These are phyloP conservation scores for Lepidium africanum DNA, from an alignment of 345 rosid genomes.

Conservation along the genomic window DNA sequence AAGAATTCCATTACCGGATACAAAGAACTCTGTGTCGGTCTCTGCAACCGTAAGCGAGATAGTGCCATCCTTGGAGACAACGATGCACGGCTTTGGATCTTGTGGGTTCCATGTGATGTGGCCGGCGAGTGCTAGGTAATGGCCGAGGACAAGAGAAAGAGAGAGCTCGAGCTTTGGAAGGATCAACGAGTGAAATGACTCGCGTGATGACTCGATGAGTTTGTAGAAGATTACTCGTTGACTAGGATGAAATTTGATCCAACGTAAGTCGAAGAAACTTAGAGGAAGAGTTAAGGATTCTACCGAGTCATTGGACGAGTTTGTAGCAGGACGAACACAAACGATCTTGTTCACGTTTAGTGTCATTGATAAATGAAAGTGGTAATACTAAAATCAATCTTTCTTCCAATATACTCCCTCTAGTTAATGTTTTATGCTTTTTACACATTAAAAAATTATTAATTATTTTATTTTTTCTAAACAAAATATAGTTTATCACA, in stretches of 20 bases:
- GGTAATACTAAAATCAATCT: too few species aligned
- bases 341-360: too few species aligned
- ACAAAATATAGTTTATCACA: too few species aligned
- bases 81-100: background rate
- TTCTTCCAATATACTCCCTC: too few species aligned
- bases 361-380: too few species aligned
- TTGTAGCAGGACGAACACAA: too few species aligned
- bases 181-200: slow-evolving; percentile 13
- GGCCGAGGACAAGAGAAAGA: slow-evolving; percentile 22
- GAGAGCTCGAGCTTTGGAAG: slow-evolving; percentile 26
- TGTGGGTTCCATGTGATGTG: slow-evolving; percentile 10
- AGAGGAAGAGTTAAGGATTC: slow-evolving; percentile 13
- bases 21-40: slow-evolving; percentile 14
- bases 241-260: background rate
- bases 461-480: too few species aligned
- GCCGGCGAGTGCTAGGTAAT: slow-evolving; percentile 29
- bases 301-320: background rate
- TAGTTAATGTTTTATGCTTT: too few species aligned
- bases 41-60: slow-evolving; percentile 27
- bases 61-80: background rate
- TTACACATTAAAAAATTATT: too few species aligned
- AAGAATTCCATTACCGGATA: slow-evolving; percentile 7
- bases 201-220: background rate
- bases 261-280: slow-evolving; percentile 12
- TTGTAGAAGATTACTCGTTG: slow-evolving; percentile 28